A percentile compares a stretch with the other conserved stretches of the same genome.
Conservation (phyloP, 1,284 basidiomycete genomes). For the Ustilago curta region DNA sequence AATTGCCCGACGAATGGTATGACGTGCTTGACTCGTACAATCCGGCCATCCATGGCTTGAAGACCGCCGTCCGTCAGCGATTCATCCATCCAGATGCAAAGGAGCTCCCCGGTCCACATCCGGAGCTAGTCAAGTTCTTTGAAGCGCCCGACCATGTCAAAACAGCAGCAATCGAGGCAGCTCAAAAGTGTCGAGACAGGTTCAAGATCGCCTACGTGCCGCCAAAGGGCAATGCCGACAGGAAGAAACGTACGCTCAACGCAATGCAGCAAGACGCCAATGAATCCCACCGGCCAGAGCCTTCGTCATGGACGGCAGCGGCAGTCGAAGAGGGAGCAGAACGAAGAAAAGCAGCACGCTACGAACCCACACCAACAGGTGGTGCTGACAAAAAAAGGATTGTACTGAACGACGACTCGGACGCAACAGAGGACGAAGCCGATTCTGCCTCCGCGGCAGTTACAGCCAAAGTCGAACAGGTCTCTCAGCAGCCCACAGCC, state of each 20-base stretch:
- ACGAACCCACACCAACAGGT: conserved; percentile 5
- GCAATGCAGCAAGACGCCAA: conserved; percentile 28
- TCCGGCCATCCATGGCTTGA: conserved; percentile 87
- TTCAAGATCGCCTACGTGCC: conserved; percentile 48
- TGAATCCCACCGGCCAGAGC: neutral
- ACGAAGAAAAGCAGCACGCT: conserved; percentile 14
- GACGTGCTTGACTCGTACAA: conserved; percentile 83
- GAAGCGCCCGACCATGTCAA: conserved; percentile 79
- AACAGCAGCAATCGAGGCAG: conserved; percentile 60
- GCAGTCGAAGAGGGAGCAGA: conserved; percentile 3
- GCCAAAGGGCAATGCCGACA: conserved; percentile 38
- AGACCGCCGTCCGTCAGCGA: conserved; percentile 90
- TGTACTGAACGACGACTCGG: conserved; percentile 33
- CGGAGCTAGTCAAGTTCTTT: conserved; percentile 84
- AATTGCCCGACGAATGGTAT: conserved; percentile 82
- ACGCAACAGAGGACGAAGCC: conserved; percentile 43
- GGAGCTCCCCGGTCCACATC: conserved; percentile 85
- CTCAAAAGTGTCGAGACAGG: conserved; percentile 30
- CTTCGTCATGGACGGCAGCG: neutral
- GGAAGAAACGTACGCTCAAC: conserved; percentile 38
- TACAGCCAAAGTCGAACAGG: conserved; percentile 6
- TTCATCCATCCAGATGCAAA: conserved; percentile 79
- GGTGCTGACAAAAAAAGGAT: conserved; percentile 9
- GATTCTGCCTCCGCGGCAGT: conserved; percentile 19
- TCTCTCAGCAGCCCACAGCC: neutral